Conservation (phyloP, 108 stramenopile species). For the Nitzschia palea region DNA sequence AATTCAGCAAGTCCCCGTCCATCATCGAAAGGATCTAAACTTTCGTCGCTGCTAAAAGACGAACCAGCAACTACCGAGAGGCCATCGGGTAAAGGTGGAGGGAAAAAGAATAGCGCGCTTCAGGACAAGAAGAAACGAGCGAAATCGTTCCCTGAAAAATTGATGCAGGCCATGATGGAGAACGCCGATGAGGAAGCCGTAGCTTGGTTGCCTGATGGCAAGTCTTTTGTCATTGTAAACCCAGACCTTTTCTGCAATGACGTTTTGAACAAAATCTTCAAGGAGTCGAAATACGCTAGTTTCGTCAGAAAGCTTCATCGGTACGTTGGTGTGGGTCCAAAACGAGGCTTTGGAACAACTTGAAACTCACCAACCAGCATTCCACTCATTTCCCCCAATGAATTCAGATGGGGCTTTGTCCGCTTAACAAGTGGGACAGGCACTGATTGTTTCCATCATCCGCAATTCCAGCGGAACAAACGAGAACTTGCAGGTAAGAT, state of each 20-base stretch:
- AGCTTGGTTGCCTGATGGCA: constrained; percentile 62
- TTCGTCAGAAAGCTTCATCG: constrained; percentile 68
- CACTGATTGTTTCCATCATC: constrained; percentile 64
- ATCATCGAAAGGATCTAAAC: too few species aligned
- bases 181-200: constrained; percentile 40
- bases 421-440: constrained; percentile 56
- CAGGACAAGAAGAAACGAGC: constrained; percentile 22
- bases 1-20: neutral
- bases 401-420: constrained; percentile 54
- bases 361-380: too few species aligned
- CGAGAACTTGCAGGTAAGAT: constrained; percentile 40
- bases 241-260: constrained; percentile 33
- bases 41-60: too few species aligned
- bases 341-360: too few species aligned
- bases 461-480: constrained; percentile 39
- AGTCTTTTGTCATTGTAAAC: constrained; percentile 56
- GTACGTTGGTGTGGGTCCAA: too few species aligned
- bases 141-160: constrained; percentile 43
- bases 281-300: constrained; percentile 46
- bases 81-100: neutral
- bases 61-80: too few species aligned
- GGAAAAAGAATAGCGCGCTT: neutral
- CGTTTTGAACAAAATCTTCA: constrained; percentile 42
- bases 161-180: constrained; percentile 45
- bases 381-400: too few species aligned